Evolutionary conservation across 2,329 filamentous ascomycete species (phyloP), one percentile per base, ranked within the genome.

Genomic region (Penicillium brasilianum): DNA sequence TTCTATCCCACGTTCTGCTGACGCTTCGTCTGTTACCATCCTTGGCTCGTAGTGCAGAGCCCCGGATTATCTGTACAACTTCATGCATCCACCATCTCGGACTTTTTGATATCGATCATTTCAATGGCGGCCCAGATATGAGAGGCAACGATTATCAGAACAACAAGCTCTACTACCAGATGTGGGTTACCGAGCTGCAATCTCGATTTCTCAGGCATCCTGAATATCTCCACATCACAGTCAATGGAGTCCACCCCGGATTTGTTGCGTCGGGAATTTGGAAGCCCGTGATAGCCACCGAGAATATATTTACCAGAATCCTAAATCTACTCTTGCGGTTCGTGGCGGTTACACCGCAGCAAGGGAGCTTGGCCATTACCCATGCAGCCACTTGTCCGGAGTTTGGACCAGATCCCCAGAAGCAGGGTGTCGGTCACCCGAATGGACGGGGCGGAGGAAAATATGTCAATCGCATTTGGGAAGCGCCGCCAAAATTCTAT

Each of bases 121-220:
- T 61, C 9, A 60, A 61, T 20, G 43, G 60, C 7, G 55, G 34
- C 6, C 54, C 10, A 11, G 36, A 41, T 4, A 51, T 48, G 48
- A 55, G 16, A n/a, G 64, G 60, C 2, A 37, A 52, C 7, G 55
- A 53, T 59, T 66, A 66, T 22, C 18, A 13, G 2, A 61, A 66
- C 25, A 65, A 63, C 34, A 66, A 66, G 37, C 60, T 66, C 4
- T 65, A 57, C 20, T 59, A 58, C 11, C 63, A 66, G 22, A 63
- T 58, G 25, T 66, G 64, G 64, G 20, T 65, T 14, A 34, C 36
- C n/a, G 64, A 66, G 48, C n/a, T 66, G 13, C 64, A 66, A n/a
- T 32, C 39, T 4, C 54, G 63, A 32, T 52, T 63, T n/a, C 54
- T 63, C 18, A 58, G 49, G n/a, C 52, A 60, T n/a, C 56, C 58